phyloP scores from a whole-genome alignment of 768 basidiomycete genomes.

The Rhodotorula taiwanensis region DNA sequence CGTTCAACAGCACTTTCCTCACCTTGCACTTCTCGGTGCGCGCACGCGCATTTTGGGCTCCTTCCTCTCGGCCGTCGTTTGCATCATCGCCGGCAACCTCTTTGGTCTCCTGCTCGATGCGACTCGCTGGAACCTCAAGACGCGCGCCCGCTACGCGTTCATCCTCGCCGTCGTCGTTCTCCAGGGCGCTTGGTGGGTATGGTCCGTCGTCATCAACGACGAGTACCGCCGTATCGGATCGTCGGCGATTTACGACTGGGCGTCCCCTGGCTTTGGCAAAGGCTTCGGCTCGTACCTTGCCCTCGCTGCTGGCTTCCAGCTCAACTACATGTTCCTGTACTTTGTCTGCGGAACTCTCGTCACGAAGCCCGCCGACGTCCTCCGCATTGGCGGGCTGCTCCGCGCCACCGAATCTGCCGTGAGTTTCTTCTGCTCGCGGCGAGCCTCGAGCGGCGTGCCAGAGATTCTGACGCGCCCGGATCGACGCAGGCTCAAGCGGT shows the following conservation, averaged over 20 bases:
- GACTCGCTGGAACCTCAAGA: slow-evolving; percentile 1
- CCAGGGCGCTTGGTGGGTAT: slow-evolving; percentile 22
- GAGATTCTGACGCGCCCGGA: too few relatives aligned
- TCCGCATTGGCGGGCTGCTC: slow-evolving; percentile 21
- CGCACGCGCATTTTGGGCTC: slow-evolving; percentile 23
- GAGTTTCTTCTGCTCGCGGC: not conserved
- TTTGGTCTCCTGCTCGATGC: slow-evolving; percentile 17
- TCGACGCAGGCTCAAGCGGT: slow-evolving; percentile 25
- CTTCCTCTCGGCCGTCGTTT: slow-evolving; percentile 20
- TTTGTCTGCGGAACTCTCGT: slow-evolving; percentile 19
- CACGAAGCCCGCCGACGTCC: slow-evolving; percentile 13
- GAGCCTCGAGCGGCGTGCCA: too few relatives aligned
- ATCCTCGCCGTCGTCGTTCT: not conserved
- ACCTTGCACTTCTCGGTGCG: slow-evolving; percentile 24
- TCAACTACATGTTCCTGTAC: slow-evolving; percentile 18
- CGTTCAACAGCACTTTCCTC: slow-evolving; percentile 17
- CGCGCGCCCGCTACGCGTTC: slow-evolving; percentile 2
- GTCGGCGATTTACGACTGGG: slow-evolving; percentile 15
- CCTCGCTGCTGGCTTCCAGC: slow-evolving; percentile 14
- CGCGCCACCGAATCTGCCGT: slow-evolving; percentile 24
- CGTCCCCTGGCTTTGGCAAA: not conserved
- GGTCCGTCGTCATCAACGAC: slow-evolving; percentile 8
- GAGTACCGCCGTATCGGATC: not conserved
- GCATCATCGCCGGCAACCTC: slow-evolving; percentile 21
- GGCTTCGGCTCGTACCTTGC: slow-evolving; percentile 15